A percentile compares a stretch with the other conserved stretches of the same genome.
These are phyloP conservation scores for Flaveria bidentis DNA, from an alignment of 129 eudicot genomes.

Conservation along the genomic window DNA sequence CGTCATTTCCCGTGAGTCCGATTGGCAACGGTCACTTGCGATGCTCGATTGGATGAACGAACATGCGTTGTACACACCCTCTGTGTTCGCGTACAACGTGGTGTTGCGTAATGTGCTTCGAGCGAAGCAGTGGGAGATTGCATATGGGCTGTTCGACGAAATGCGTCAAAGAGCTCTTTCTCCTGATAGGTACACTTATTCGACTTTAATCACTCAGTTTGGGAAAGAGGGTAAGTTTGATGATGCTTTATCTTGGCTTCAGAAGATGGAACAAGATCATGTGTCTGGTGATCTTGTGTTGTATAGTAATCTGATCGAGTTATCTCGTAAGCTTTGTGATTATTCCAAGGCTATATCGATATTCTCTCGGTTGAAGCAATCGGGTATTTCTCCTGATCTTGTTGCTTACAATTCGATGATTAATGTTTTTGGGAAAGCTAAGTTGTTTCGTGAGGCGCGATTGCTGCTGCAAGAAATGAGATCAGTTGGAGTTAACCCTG, in stretches of 20 bases:
- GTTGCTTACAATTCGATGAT: slow-evolving; percentile 90
- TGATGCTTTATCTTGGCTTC: slow-evolving; percentile 86
- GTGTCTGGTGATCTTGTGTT: slow-evolving; percentile 85
- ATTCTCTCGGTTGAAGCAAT: slow-evolving; percentile 65
- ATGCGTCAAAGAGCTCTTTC: slow-evolving; percentile 75
- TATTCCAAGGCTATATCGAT: slow-evolving; percentile 82
- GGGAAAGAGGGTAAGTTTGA: slow-evolving; percentile 90
- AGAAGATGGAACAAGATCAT: slow-evolving; percentile 84
- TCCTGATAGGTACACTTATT: slow-evolving; percentile 85
- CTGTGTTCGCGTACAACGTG: slow-evolving; percentile 87
- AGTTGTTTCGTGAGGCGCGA: slow-evolving; percentile 72
- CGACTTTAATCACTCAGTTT: slow-evolving; percentile 77
- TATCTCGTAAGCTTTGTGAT: slow-evolving; percentile 78
- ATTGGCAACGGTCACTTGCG: slow-evolving; percentile 89
- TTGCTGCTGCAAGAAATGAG: slow-evolving; percentile 68
- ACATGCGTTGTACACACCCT: slow-evolving; percentile 65
- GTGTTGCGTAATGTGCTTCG: slow-evolving; percentile 80
- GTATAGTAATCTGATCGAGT: slow-evolving; percentile 88
- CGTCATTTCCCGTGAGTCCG: slow-evolving; percentile 68
- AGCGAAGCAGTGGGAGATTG: slow-evolving; percentile 80
- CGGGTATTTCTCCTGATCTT: slow-evolving; percentile 76
- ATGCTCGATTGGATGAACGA: slow-evolving; percentile 92
- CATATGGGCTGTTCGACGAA: slow-evolving; percentile 92
- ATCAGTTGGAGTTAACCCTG: slow-evolving; percentile 57
- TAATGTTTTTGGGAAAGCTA: slow-evolving; percentile 88